Evolutionary conservation across 441 rosid species (phyloP).

Genomic region (Erodium chrysanthum): DNA sequence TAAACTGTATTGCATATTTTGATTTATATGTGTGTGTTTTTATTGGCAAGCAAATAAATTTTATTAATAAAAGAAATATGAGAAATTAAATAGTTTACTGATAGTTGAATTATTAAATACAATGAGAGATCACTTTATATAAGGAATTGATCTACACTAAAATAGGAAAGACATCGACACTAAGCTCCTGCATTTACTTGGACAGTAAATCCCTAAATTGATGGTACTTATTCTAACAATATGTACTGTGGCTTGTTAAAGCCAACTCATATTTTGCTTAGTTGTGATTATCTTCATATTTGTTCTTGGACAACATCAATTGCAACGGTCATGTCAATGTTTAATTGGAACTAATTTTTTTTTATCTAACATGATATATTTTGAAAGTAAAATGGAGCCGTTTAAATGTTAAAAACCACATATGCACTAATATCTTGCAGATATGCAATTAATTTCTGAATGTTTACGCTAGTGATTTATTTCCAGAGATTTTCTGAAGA

Average conservation of each 20-base stretch:
- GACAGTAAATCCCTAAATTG: too few species aligned
- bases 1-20: neutral
- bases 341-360: neutral
- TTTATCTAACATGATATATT: neutral
- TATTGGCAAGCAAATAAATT: too few species aligned
- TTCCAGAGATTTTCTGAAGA: constrained; percentile 6
- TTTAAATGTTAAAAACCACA: neutral
- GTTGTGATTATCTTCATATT: neutral
- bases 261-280: neutral
- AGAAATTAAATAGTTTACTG: too few species aligned
- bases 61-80: too few species aligned
- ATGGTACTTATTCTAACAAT: neutral
- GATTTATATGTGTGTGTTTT: neutral
- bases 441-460: neutral
- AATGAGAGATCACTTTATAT: too few species aligned
- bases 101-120: too few species aligned
- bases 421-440: neutral
- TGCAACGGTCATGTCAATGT: neutral
- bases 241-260: neutral
- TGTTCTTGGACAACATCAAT: neutral
- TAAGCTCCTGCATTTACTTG: too few species aligned
- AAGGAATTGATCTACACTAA: too few species aligned
- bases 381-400: neutral
- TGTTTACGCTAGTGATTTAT: neutral
- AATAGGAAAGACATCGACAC: too few species aligned